Percentiles rank a stretch among this genome's conserved stretches.
phyloP scores from a whole-genome alignment of 495 filamentous ascomycete species.

The Daldinia vernicosa region DNA sequence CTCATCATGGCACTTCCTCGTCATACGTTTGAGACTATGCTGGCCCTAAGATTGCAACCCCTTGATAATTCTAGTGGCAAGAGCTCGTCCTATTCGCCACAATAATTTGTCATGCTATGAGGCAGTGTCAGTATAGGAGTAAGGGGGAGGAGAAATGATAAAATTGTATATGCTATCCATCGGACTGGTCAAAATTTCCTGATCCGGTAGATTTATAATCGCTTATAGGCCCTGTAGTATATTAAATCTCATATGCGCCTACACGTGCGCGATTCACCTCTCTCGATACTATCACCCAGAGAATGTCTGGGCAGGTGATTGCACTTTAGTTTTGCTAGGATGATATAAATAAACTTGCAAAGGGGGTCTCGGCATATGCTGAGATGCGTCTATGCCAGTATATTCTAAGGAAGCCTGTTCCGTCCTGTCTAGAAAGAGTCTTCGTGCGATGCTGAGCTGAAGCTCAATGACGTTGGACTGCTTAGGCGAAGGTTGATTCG shows the following conservation, averaged over 20 bases:
- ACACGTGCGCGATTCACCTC: slow-evolving; percentile 31
- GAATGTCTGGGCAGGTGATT: slow-evolving; percentile 15
- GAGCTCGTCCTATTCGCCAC: slow-evolving; percentile 24
- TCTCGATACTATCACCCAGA: background rate
- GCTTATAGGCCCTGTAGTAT: slow-evolving; percentile 32
- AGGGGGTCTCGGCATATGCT: slow-evolving; percentile 32
- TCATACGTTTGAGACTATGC: background rate
- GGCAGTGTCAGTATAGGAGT: background rate
- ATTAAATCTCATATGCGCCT: slow-evolving; percentile 27
- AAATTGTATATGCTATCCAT: slow-evolving; percentile 1
- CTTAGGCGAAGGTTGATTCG: slow-evolving; percentile 35
- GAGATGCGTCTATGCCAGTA: slow-evolving; percentile 3
- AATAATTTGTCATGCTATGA: slow-evolving; percentile 37
- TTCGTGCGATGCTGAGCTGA: background rate
- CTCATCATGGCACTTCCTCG: background rate
- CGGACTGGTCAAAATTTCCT: slow-evolving; percentile 6
- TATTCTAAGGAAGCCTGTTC: slow-evolving; percentile 11
- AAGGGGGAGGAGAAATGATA: slow-evolving; percentile 13
- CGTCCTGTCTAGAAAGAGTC: slow-evolving; percentile 6
- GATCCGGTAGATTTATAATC: slow-evolving; percentile 32
- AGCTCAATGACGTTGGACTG: slow-evolving; percentile 32
- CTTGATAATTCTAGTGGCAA: slow-evolving; percentile 11
- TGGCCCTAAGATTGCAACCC: slow-evolving; percentile 5
- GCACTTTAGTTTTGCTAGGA: background rate
- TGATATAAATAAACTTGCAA: slow-evolving; percentile 34